Evolutionary conservation across 257 asterid genomes (phyloP).

Genomic region (Scutellaria galericulata): DNA sequence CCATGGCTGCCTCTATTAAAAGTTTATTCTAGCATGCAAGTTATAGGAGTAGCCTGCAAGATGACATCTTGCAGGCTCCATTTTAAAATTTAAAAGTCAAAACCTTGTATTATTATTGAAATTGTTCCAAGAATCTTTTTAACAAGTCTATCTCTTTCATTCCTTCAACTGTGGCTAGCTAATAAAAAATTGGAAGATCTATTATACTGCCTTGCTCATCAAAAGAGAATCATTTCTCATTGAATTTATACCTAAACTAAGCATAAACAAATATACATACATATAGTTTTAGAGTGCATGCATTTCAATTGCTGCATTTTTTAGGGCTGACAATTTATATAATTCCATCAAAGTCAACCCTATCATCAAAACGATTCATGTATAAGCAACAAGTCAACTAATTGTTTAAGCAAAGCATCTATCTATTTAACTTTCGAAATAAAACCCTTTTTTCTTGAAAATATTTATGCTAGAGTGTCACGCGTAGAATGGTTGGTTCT

Average conservation of each 20-base stretch:
- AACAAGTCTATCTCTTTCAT: neutral
- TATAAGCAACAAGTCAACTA: neutral
- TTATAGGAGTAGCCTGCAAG: constrained; percentile 13
- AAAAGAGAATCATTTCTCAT: neutral
- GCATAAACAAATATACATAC: neutral
- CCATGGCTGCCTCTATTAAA: constrained; percentile 1
- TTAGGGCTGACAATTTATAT: neutral
- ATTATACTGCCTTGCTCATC: neutral
- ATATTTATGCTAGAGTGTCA: neutral
- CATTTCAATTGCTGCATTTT: neutral
- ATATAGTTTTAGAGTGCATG: neutral
- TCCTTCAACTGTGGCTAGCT: neutral
- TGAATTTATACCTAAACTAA: neutral
- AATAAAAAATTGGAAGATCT: neutral
- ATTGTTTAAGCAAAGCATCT: neutral
- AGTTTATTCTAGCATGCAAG: neutral
- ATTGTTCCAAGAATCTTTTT: neutral
- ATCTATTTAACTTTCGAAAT: neutral
- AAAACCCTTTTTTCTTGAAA: constrained; percentile 3
- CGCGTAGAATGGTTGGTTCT: neutral
- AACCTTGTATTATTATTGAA: neutral
- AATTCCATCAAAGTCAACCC: neutral
- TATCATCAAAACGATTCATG: neutral
- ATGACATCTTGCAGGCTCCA: constrained; percentile 7
- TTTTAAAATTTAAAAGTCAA: neutral